Conservation (phyloP, 768 basidiomycete species). For the Leucosporidium yakuticum region DNA sequence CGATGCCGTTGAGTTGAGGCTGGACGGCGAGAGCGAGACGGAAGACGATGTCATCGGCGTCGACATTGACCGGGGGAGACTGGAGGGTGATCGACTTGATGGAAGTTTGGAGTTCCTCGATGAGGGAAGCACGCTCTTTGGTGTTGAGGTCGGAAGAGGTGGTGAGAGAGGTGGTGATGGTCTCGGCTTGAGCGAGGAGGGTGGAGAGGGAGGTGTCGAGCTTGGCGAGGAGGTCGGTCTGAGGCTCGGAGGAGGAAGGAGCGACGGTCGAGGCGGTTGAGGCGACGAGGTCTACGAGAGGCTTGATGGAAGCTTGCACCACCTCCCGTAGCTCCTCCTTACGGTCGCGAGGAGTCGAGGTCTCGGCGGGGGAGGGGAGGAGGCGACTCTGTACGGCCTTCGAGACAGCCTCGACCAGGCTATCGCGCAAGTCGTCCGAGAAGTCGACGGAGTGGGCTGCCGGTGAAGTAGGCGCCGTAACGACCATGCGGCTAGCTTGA, state of each 20-base stretch:
- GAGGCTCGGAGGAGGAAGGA: neutral
- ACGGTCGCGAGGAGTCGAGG: neutral
- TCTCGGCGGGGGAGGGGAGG: neutral
- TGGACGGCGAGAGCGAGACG: neutral
- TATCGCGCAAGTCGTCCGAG: neutral
- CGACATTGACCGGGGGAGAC: too few species aligned
- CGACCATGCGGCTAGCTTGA: neutral
- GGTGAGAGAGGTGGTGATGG: neutral
- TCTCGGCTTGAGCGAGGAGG: neutral
- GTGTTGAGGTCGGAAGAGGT: neutral
- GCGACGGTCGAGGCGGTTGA: neutral
- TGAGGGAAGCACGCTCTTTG: too few species aligned
- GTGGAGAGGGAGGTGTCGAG: neutral
- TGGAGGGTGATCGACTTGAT: neutral
- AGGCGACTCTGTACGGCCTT: neutral
- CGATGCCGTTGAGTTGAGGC: neutral
- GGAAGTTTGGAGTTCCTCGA: neutral
- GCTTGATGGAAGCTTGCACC: neutral
- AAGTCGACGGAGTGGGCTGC: neutral
- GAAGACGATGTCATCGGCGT: constrained; percentile 12
- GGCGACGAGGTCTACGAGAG: neutral
- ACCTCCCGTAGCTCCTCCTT: neutral
- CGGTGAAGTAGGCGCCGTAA: neutral
- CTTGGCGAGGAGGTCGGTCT: neutral
- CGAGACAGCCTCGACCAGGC: neutral